phyloP scores from a whole-genome alignment of 371 early-diverging fungal genomes.

The Apophysomyces variabilis region DNA sequence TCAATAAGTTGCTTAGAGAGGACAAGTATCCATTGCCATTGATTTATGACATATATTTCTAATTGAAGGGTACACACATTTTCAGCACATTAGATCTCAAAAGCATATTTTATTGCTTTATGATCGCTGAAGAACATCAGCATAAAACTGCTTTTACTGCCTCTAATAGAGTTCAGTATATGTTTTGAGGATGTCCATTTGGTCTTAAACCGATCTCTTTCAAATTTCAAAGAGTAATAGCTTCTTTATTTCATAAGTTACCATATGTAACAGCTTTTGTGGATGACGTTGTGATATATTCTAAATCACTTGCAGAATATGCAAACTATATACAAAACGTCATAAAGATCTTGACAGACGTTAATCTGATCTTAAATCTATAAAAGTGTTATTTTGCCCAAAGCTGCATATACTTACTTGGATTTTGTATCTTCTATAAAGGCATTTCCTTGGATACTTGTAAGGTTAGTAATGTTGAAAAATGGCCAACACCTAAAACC shows the following conservation, averaged over 20 bases:
- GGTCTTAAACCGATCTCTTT: slow-evolving; percentile 19
- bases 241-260: background rate
- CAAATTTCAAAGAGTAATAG: slow-evolving; percentile 27
- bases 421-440: slow-evolving; percentile 17
- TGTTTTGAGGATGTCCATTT: no score
- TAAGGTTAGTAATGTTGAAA: slow-evolving; percentile 20
- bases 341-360: slow-evolving; percentile 12
- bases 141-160: background rate
- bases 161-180: no score
- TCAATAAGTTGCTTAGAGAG: background rate
- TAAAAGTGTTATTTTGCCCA: slow-evolving; percentile 23
- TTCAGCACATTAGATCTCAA: slow-evolving; percentile 26
- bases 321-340: slow-evolving; percentile 9
- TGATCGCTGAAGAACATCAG: slow-evolving; percentile 21
- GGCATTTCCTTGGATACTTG: slow-evolving; percentile 15
- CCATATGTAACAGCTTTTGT: slow-evolving; percentile 1
- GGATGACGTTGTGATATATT: slow-evolving; percentile 17
- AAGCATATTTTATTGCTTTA: slow-evolving; percentile 27
- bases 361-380: slow-evolving; percentile 21
- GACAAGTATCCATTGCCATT: slow-evolving; percentile 14
- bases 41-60: slow-evolving; percentile 1
- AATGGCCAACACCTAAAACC: slow-evolving; percentile 16
- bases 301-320: slow-evolving; percentile 1
- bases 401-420: slow-evolving; percentile 11
- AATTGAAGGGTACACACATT: background rate